Evolutionary conservation across 2,329 filamentous ascomycete genomes (phyloP).

Genomic region (Fusarium sp.): DNA sequence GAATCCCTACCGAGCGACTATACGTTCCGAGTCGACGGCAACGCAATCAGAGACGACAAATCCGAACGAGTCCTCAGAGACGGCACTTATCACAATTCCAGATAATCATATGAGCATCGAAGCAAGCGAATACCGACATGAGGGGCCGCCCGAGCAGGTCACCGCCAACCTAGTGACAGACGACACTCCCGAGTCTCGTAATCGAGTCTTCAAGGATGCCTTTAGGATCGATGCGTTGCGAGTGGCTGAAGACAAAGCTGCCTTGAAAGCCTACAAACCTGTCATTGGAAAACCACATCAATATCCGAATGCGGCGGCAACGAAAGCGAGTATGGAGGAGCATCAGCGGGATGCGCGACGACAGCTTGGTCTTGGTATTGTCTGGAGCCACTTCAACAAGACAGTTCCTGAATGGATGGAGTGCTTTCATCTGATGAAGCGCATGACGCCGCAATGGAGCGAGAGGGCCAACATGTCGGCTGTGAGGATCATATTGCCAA

Average conservation of each 20-base stretch:
- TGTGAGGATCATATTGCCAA: constrained; percentile 56
- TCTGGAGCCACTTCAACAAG: constrained; percentile 51
- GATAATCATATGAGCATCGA: constrained; percentile 10
- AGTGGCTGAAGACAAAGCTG: constrained; percentile 35
- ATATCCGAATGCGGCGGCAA: constrained; percentile 50
- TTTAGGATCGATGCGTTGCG: constrained; percentile 47
- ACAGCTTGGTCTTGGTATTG: constrained; percentile 57
- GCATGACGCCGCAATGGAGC: constrained; percentile 54
- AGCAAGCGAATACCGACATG: constrained; percentile 2
- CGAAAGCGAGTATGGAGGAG: constrained; percentile 41
- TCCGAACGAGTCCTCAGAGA: constrained; percentile 8
- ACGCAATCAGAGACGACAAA: constrained; percentile 9
- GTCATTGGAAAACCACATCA: constrained; percentile 49
- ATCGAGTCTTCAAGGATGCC: constrained; percentile 50
- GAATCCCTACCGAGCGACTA: constrained; percentile 21
- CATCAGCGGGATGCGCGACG: constrained; percentile 50
- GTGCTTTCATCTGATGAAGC: constrained; percentile 58
- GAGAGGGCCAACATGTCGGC: constrained; percentile 55
- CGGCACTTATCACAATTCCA: constrained; percentile 6
- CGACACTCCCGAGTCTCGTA: constrained; percentile 43
- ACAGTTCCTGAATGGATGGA: constrained; percentile 58
- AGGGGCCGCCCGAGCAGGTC: constrained; percentile 20
- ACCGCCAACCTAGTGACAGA: constrained; percentile 30
- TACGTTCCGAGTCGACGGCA: constrained; percentile 44
- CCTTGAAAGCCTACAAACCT: constrained; percentile 45